Conservation (phyloP, 2,329 filamentous ascomycete genomes). For the Cordyceps farinosa region DNA sequence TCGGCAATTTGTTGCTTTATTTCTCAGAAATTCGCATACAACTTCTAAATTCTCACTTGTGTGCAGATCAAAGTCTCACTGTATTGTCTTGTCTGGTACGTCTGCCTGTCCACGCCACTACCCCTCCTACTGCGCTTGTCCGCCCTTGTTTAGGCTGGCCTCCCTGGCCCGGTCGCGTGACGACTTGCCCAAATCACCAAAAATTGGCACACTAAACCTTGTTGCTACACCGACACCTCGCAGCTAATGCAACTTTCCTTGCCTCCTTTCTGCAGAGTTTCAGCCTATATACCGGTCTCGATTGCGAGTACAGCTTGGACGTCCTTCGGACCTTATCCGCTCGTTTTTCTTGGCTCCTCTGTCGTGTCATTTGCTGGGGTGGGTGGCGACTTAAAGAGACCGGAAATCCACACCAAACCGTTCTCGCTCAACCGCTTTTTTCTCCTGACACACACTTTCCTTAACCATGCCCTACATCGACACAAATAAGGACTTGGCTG, state of each 20-base stretch:
- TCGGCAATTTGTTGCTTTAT: background rate
- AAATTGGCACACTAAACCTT: constrained; percentile 13
- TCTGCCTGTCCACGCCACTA: background rate
- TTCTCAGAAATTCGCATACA: background rate
- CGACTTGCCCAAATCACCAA: constrained; percentile 11
- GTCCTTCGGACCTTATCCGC: background rate
- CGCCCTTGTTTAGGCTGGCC: background rate
- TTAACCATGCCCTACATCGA: constrained; percentile 62
- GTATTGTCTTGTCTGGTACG: background rate
- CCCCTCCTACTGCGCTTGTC: background rate
- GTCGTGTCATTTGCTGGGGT: constrained; percentile 6
- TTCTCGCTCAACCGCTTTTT: constrained; percentile 1
- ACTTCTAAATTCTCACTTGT: background rate
- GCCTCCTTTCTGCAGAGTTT: constrained; percentile 2
- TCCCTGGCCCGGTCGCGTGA: constrained; percentile 15
- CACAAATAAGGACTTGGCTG: constrained; percentile 66
- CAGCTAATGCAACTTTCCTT: constrained; percentile 2
- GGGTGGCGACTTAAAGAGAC: constrained; percentile 11
- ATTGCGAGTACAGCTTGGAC: background rate
- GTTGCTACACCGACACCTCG: constrained; percentile 16
- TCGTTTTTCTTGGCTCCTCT: background rate
- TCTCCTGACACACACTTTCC: background rate
- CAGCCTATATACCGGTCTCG: background rate
- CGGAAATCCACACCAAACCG: background rate
- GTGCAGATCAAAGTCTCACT: background rate